Base-by-base conservation (phyloP, 2,329 filamentous ascomycete genomes). In the Clonostachys solani region DNA sequence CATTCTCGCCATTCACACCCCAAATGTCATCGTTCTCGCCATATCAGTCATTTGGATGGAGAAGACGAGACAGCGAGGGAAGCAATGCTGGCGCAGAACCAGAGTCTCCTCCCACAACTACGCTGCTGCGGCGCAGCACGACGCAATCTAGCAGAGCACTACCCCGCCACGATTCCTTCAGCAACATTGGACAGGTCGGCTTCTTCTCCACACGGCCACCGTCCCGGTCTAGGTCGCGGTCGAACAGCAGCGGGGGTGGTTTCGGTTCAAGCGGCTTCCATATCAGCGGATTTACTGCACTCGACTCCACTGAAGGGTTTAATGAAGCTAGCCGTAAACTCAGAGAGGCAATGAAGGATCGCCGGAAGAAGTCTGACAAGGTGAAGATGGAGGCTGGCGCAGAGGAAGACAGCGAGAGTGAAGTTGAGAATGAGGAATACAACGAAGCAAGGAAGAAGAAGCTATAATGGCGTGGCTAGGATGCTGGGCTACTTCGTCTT, bases 91-190 rank as follows among this genome's bases (percentile, higher is more conserved):
- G 60, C 10, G 56, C 59, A 44, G 68, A 67, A 40, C 57, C 60
- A 36, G 68, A 71, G 47, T 64, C 67, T n/a, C 66, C 67, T 17
- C 64, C 62, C 42, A 29, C 23, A 29, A 29, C 23, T 29, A 61
- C 60, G 49, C 63, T 71, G 54, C 67, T 65, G 41, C 71, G 71
- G 47, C 71, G 68, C 66, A 77, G 63, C 68, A 84, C 73, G 18
- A 79, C 72, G 29, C 69, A 69, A 53, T 80, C 76, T 33, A 78
- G 76, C 58, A 71, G 74, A 16, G 69, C 72, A 3, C 72, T 80
- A 54, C 92, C 92, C 9, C 84, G 88, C 50, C 96, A 96, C 71
- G 94, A 97, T 67, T 94, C 89, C 1, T 96, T 96, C 71, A 86
- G 86, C 66, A 92, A 97, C 64, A 86, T 97, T 53, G 87, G 89